These are phyloP conservation scores for Plectosphaerella plurivora DNA, from an alignment of 2,329 filamentous ascomycete species.

Conservation along the genomic window DNA sequence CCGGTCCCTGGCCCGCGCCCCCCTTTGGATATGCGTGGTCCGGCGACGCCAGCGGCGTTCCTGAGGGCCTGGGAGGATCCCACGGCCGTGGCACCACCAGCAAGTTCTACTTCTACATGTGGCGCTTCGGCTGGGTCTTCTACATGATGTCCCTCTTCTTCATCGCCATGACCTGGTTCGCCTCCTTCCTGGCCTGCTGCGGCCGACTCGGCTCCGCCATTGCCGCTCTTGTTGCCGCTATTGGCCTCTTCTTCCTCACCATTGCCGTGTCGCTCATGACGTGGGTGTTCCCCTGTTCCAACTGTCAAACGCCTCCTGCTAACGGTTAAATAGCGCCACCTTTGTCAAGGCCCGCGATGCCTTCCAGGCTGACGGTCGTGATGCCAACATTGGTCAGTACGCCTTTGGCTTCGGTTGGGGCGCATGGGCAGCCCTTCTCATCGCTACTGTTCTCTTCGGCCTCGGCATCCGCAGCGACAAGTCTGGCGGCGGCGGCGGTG, in stretches of 20 bases:
- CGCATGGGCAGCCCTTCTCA: conserved; percentile 59
- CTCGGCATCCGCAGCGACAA: conserved; percentile 51
- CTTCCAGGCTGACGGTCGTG: conserved; percentile 52
- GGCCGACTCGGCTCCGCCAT: conserved; percentile 67
- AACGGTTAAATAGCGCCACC: conserved; percentile 32
- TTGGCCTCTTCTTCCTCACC: conserved; percentile 66
- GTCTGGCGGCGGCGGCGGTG: conserved; percentile 29
- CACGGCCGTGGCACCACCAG: conserved; percentile 53
- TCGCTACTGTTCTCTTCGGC: conserved; percentile 66
- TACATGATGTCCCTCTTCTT: conserved; percentile 83
- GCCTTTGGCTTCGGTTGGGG: conserved; percentile 77
- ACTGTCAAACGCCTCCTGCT: conserved; percentile 8
- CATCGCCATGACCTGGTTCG: conserved; percentile 61
- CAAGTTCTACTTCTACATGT: conserved; percentile 70
- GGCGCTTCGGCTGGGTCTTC: conserved; percentile 91
- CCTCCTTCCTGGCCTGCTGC: conserved; percentile 64
- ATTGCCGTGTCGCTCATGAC: conserved; percentile 71
- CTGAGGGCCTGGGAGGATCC: conserved; percentile 39
- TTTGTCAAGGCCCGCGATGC: conserved; percentile 67
- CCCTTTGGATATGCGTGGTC: conserved; percentile 70
- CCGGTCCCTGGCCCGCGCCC: conserved; percentile 54
- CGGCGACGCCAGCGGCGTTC: conserved; percentile 36
- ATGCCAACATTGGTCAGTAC: conserved; percentile 59
- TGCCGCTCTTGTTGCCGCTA: conserved; percentile 49
- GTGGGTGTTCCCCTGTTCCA: conserved; percentile 36